Conservation (phyloP, 805 yeast genomes). For the Komagataella phaffii region DNA sequence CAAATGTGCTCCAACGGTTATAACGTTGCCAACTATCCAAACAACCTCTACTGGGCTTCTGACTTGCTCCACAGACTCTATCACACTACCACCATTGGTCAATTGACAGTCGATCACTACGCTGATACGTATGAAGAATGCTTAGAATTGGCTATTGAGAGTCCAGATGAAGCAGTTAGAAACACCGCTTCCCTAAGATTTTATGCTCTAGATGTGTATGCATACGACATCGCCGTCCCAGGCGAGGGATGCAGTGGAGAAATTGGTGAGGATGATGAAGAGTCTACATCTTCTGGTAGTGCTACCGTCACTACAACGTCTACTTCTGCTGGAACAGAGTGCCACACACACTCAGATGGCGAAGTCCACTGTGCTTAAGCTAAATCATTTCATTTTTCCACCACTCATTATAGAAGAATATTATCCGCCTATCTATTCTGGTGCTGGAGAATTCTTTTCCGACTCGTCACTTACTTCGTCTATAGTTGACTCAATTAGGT, state of each 20-base stretch:
- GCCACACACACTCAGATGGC: not conserved
- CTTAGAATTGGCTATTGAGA: not conserved
- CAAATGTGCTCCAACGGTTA: slow-evolving; percentile 20
- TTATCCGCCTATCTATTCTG: not conserved
- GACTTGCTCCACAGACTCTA: slow-evolving; percentile 22
- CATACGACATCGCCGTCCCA: not conserved
- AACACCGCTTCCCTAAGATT: not conserved
- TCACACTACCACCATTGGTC: slow-evolving; percentile 17
- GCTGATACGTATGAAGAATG: not conserved
- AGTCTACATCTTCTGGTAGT: not conserved
- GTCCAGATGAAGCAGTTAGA: not conserved
- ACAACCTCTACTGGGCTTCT: slow-evolving; percentile 14
- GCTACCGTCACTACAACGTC: not conserved
- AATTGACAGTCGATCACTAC: slow-evolving; percentile 4
- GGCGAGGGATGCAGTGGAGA: not conserved
- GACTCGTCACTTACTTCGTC: slow-evolving; percentile 5
- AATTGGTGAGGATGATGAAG: not conserved
- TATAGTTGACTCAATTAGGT: slow-evolving; percentile 5
- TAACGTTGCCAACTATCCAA: slow-evolving; percentile 10
- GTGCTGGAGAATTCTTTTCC: not conserved
- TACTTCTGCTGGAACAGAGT: not conserved
- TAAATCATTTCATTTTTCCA: too few relatives aligned
- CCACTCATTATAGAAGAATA: not conserved
- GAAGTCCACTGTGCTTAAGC: not conserved
- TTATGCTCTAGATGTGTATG: not conserved